phyloP scores from a whole-genome alignment of 768 basidiomycete genomes.

The Collybia nuda region DNA sequence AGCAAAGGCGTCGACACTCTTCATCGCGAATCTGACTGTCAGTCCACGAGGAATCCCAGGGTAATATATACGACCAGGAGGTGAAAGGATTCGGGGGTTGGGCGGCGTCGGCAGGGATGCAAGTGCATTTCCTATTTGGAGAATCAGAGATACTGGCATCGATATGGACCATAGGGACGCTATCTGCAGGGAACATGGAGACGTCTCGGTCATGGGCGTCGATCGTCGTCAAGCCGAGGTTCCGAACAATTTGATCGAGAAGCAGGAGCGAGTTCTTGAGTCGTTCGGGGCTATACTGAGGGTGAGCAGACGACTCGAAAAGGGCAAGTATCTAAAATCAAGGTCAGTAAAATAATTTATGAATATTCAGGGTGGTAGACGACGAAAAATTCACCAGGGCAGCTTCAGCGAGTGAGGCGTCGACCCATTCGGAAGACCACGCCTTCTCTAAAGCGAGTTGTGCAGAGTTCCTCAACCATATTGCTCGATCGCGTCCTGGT shows the following conservation, averaged over 20 bases:
- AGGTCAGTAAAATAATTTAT: background rate
- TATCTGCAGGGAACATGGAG: constrained; percentile 45
- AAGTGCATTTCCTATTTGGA: constrained; percentile 41
- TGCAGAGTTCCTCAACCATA: constrained; percentile 57
- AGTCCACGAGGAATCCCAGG: constrained; percentile 65
- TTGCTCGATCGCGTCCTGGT: constrained; percentile 55
- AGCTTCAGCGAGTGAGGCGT: constrained; percentile 69
- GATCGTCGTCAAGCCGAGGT: constrained; percentile 50
- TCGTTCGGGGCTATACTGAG: constrained; percentile 56
- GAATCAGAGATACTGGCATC: constrained; percentile 25
- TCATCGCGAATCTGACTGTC: constrained; percentile 58
- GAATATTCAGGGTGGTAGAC: background rate
- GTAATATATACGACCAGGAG: constrained; percentile 49
- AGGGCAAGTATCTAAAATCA: constrained; percentile 63
- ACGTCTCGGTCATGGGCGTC: constrained; percentile 58
- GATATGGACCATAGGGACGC: constrained; percentile 49
- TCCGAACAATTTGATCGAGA: constrained; percentile 66
- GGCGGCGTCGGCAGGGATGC: constrained; percentile 37
- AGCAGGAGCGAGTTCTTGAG: constrained; percentile 51
- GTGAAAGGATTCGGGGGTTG: constrained; percentile 35
- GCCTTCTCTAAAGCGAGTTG: constrained; percentile 53
- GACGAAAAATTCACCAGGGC: constrained; percentile 48
- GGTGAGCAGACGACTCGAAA: constrained; percentile 76
- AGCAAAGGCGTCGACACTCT: constrained; percentile 74
- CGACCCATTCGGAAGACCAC: constrained; percentile 50